phyloP scores from a whole-genome alignment of 257 asterid genomes.

The Nicotiana sylvestris region DNA sequence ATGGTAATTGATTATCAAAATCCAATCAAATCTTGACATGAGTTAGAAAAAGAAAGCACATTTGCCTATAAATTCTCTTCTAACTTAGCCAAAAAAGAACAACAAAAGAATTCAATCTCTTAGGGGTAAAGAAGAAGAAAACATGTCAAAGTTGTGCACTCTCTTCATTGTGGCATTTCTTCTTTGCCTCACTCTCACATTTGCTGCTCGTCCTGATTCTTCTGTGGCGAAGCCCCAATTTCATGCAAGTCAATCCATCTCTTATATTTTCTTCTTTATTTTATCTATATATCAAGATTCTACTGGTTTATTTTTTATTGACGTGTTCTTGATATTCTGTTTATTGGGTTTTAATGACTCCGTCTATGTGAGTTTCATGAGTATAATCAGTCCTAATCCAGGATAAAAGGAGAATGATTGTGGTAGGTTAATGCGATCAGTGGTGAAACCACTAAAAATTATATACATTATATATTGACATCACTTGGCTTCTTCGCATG shows the following conservation, averaged over 20 bases:
- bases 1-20: neutral
- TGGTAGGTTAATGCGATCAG: no score
- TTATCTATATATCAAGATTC: neutral
- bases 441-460: no score
- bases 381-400: neutral
- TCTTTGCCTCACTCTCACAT: constrained; percentile 5
- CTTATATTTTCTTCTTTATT: neutral
- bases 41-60: neutral
- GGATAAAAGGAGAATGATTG: neutral
- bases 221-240: neutral
- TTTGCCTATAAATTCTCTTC: neutral
- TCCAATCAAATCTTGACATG: neutral
- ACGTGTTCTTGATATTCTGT: neutral
- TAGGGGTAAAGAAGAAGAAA: neutral
- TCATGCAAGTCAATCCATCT: constrained; percentile 14
- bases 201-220: constrained; percentile 23
- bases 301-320: neutral
- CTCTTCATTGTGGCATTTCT: constrained; percentile 19
- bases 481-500: rapidly evolving
- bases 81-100: neutral
- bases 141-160: constrained; percentile 18
- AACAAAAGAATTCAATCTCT: neutral
- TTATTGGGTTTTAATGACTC: neutral
- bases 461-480: no score
- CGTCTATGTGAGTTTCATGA: neutral